Percentiles rank a stretch among this genome's conserved stretches.
phyloP scores from a whole-genome alignment of 208 protist genomes.

The Trypanosoma lewisi region DNA sequence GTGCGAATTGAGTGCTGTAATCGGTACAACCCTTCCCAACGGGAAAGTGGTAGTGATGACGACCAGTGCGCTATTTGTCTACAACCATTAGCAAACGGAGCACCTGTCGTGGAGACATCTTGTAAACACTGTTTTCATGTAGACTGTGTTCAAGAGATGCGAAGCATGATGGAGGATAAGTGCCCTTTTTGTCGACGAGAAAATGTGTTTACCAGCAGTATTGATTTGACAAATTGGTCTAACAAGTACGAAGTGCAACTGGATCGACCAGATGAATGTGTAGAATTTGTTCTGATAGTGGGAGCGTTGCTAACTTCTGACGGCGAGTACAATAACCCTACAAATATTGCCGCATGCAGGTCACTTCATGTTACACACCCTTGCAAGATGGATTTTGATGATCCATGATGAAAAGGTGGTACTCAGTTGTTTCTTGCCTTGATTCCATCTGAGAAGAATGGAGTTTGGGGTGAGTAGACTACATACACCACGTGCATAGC shows the following conservation, averaged over 20 bases:
- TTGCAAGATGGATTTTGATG: background rate
- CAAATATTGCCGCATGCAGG: constrained; percentile 45
- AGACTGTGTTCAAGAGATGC: constrained; percentile 51
- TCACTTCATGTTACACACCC: constrained; percentile 31
- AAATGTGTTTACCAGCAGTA: constrained; percentile 27
- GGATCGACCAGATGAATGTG: constrained; percentile 17
- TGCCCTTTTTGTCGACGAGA: constrained; percentile 59
- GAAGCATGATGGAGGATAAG: constrained; percentile 31
- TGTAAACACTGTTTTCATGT: constrained; percentile 76
- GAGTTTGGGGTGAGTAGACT: too few relatives aligned
- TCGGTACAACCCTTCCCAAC: constrained; percentile 9
- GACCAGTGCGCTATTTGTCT: constrained; percentile 60
- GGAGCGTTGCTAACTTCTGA: constrained; percentile 35
- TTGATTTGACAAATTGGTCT: constrained; percentile 25
- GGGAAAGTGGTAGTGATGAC: constrained; percentile 21
- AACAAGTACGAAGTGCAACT: constrained; percentile 44
- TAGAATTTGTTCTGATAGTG: constrained; percentile 43
- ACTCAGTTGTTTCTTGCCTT: too few relatives aligned
- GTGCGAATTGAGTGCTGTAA: constrained; percentile 7
- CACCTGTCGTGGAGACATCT: constrained; percentile 41
- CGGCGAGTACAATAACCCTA: constrained; percentile 46
- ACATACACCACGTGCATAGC: too few relatives aligned
- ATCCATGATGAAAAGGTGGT: background rate
- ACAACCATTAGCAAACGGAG: constrained; percentile 28
- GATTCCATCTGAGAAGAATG: too few relatives aligned